phyloP scores from a whole-genome alignment of 169 alveolate species.

The Plasmodium vivax region DNA sequence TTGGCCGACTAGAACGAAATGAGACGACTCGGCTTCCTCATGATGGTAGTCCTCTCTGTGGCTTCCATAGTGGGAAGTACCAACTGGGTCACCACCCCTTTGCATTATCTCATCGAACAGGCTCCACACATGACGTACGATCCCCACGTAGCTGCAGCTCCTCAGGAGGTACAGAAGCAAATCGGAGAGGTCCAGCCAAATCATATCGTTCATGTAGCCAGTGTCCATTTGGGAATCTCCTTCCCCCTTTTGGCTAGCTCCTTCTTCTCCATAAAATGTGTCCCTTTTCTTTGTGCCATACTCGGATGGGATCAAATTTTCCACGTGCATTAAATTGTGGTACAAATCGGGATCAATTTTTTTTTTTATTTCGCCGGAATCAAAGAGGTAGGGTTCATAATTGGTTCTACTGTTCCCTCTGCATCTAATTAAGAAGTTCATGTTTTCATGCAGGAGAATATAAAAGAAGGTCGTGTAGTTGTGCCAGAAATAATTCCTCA shows the following conservation, averaged over 20 bases:
- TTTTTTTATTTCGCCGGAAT: neutral
- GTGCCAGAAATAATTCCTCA: conserved; percentile 42
- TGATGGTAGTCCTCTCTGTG: neutral
- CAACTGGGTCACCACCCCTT: neutral
- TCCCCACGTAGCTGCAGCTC: neutral
- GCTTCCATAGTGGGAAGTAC: neutral
- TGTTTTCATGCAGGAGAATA: conserved; percentile 10
- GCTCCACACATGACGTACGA: neutral
- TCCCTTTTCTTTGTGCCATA: neutral
- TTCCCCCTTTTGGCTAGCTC: neutral
- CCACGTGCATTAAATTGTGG: neutral
- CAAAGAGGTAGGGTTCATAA: conserved; percentile 7
- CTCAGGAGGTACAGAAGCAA: neutral
- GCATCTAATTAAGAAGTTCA: neutral
- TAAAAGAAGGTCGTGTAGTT: conserved; percentile 9
- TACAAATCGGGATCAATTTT: neutral
- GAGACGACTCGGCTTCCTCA: neutral
- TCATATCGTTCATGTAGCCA: conserved; percentile 34
- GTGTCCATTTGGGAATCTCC: neutral
- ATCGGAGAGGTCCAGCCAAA: conserved; percentile 19
- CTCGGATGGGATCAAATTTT: neutral
- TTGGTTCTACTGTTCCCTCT: neutral
- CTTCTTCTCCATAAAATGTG: neutral
- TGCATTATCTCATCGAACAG: neutral
- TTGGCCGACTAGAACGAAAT: neutral